phyloP scores from a whole-genome alignment of 768 basidiomycete genomes.

The Epithele typhae region DNA sequence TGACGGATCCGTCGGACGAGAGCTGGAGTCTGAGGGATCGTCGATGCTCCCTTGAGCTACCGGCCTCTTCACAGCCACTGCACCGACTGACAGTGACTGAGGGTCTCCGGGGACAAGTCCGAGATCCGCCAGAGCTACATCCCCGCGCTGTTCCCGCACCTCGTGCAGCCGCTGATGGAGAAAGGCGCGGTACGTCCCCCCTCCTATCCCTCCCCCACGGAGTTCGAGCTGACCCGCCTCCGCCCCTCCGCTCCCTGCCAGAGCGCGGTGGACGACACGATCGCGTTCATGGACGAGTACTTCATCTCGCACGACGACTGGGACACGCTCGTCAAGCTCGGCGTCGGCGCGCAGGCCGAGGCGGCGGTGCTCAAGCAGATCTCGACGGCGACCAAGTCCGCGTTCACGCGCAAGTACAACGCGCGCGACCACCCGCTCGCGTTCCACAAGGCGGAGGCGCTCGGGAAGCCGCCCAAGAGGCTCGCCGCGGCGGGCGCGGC shows the following conservation, averaged over 20 bases:
- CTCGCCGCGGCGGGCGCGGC: conserved; percentile 61
- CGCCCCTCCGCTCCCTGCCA: conserved; percentile 27
- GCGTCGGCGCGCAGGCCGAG: conserved; percentile 76
- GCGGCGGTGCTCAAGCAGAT: conserved; percentile 82
- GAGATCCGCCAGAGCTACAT: conserved; percentile 93
- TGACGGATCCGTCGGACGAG: too few relatives aligned
- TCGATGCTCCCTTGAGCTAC: too few relatives aligned
- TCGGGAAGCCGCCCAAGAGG: conserved; percentile 79
- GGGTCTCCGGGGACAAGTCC: conserved; percentile 84
- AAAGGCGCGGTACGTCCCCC: conserved; percentile 60
- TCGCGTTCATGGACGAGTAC: conserved; percentile 90
- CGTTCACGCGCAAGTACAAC: conserved; percentile 88
- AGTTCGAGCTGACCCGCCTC: neutral
- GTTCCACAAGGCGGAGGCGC: conserved; percentile 84
- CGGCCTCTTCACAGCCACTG: too few relatives aligned
- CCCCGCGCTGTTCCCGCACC: conserved; percentile 77
- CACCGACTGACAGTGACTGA: too few relatives aligned
- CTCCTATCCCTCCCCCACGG: neutral
- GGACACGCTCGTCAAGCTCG: conserved; percentile 94
- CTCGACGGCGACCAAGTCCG: conserved; percentile 69
- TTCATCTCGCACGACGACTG: conserved; percentile 92
- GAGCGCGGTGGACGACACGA: conserved; percentile 79
- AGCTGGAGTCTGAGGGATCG: too few relatives aligned
- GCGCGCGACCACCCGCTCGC: conserved; percentile 86
- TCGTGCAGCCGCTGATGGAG: conserved; percentile 76